Evolutionary conservation across 2,329 filamentous ascomycete genomes (phyloP), one percentile per base, ranked within the genome.

Genomic region (Fusarium sp.): DNA sequence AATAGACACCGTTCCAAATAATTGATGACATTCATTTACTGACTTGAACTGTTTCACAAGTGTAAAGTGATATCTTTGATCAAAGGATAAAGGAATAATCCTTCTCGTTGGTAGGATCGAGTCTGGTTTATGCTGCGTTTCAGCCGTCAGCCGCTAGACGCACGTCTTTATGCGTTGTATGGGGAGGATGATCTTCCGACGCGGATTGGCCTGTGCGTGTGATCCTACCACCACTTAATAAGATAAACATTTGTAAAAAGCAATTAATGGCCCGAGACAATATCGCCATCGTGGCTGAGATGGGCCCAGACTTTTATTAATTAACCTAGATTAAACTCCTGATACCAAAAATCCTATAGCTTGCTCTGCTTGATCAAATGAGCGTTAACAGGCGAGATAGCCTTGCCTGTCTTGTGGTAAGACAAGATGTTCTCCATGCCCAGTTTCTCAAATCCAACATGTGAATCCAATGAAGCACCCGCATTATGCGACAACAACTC

Each of bases 401-500:
- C 74, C 59, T 75, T 74, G 6, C 73, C 74, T 3, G 49, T 65
- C 48, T 71, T 64, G 16, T 53, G 52, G 14, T 71, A 75, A 25
- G 71, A 70, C 4, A 65, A n/a, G 9, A 75, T 75, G 11, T 75
- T 75, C 45, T 75, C 64, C 74, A 75, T 75, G 3, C 74, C 74
- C 37, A 75, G 9, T 16, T 59, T 61, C 62, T 75, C 74, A 18
- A 75, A 75, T 0, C 74, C 74, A 52, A 75, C 69, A 47, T 75
- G 74, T 4, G 74, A 69, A 22, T 75, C 74, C 4, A 75, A 4
- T 7, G 73, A 75, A 1, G 74, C 73, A 8, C 74, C 74, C 4
- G 73, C 74, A 12, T 75, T 75, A 11, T 75, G 74, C 0, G 74
- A 75, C 3, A 75, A 34, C 2, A 75, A 44, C 57, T 75, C 74